A percentile compares a stretch with the other conserved stretches of the same genome.
Conservation (phyloP, 2,329 filamentous ascomycete genomes). For the Pseudocercospora fijiensis region DNA sequence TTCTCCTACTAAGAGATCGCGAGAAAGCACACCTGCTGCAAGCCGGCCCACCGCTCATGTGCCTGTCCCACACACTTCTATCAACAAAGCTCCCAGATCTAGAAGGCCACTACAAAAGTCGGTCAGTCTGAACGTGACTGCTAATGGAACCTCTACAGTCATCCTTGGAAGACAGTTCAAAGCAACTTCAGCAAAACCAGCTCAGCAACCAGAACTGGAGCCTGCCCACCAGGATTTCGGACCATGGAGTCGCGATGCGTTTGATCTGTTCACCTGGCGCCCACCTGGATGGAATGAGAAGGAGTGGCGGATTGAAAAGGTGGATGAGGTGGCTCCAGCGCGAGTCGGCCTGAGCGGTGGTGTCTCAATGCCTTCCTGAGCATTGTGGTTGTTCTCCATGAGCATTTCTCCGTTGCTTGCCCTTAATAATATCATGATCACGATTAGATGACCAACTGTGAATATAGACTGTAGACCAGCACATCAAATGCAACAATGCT, state of each 20-base stretch:
- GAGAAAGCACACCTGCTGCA: conserved; percentile 16
- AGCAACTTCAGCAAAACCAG: conserved; percentile 26
- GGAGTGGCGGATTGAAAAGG: conserved; percentile 30
- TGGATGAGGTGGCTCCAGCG: background rate
- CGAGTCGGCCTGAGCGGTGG: conserved; percentile 23
- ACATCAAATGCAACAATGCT: background rate
- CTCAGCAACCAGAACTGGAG: conserved; percentile 27
- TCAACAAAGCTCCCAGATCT: conserved; percentile 5
- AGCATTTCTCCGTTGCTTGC: background rate
- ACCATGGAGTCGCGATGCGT: conserved; percentile 68
- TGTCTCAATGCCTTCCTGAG: conserved; percentile 6
- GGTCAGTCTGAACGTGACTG: conserved; percentile 29
- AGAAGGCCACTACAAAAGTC: conserved; percentile 28
- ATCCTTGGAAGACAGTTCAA: conserved; percentile 35
- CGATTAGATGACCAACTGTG: background rate
- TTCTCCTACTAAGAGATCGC: conserved; percentile 26
- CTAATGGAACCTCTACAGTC: conserved; percentile 32
- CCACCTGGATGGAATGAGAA: conserved; percentile 47
- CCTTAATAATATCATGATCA: background rate
- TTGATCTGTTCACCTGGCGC: conserved; percentile 64
- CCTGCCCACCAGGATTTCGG: conserved; percentile 52
- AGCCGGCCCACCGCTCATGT: background rate
- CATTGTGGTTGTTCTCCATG: background rate
- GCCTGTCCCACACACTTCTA: conserved; percentile 7
- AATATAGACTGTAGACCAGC: background rate